These are phyloP conservation scores for Aspergillus candidus DNA, from an alignment of 2,329 filamentous ascomycete species.

Conservation along the genomic window DNA sequence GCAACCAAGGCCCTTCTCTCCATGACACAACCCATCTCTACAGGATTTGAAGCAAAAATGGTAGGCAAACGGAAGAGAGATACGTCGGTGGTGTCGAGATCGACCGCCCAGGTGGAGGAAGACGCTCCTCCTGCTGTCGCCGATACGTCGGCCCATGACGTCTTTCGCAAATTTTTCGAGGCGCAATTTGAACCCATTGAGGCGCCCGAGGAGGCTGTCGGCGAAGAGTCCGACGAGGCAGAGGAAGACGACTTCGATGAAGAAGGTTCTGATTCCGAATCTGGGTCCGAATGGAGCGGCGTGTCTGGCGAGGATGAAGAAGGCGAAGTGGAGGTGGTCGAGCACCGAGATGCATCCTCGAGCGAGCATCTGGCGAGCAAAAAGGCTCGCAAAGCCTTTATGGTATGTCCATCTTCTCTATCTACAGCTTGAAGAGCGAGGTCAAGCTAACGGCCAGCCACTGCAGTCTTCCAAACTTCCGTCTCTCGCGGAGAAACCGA, in stretches of 20 bases:
- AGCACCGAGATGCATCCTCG: conserved; percentile 49
- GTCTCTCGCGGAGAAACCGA: conserved; percentile 24
- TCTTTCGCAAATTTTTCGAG: conserved; percentile 82
- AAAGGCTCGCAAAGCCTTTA: conserved; percentile 70
- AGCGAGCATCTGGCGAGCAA: conserved; percentile 52
- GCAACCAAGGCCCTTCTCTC: not conserved
- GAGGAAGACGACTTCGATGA: conserved; percentile 21
- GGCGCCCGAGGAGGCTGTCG: conserved; percentile 13
- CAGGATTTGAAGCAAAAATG: conserved; percentile 20
- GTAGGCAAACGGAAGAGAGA: conserved; percentile 47
- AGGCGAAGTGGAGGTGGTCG: conserved; percentile 53
- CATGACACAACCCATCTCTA: not conserved
- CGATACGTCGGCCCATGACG: conserved; percentile 58
- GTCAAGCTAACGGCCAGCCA: conserved; percentile 8
- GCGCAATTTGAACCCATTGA: conserved; percentile 73
- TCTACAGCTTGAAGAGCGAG: too few relatives aligned
- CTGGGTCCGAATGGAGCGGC: conserved; percentile 57
- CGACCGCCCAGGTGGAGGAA: conserved; percentile 15
- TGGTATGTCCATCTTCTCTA: conserved; percentile 47
- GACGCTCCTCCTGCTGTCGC: conserved; percentile 18
- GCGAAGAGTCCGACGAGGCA: conserved; percentile 16
- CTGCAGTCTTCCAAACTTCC: conserved; percentile 44
- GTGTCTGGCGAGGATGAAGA: conserved; percentile 47
- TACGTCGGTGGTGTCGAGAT: conserved; percentile 25
- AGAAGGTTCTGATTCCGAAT: conserved; percentile 18